phyloP scores from a whole-genome alignment of 371 early-diverging fungal species.

The Coemansia sp. region DNA sequence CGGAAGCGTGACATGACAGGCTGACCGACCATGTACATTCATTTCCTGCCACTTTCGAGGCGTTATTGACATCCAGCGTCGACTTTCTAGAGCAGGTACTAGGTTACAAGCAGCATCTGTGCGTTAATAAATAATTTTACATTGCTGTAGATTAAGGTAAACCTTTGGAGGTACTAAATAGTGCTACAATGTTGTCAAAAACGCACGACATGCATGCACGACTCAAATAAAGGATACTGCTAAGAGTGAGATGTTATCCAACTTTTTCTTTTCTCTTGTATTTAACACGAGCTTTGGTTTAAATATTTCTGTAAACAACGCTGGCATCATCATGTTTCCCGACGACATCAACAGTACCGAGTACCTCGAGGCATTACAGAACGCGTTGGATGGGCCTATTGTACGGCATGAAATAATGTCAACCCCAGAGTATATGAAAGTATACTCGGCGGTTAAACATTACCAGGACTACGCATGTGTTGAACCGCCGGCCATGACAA shows the following conservation, averaged over 20 bases:
- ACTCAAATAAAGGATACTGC: neutral
- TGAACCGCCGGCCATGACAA: neutral
- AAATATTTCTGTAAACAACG: neutral
- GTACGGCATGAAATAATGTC: neutral
- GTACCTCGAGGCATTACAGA: neutral
- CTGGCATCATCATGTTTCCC: neutral
- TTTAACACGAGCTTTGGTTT: neutral
- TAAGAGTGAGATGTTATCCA: neutral
- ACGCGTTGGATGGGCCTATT: neutral
- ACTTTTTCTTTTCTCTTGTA: neutral
- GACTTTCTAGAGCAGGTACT: too few species aligned
- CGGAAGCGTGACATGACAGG: slow-evolving; percentile 89
- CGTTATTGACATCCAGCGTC: too few species aligned
- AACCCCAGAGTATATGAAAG: neutral
- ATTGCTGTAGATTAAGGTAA: too few species aligned
- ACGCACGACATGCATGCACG: neutral
- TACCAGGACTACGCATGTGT: neutral
- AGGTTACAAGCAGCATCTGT: too few species aligned
- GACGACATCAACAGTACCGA: neutral
- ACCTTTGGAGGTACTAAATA: too few species aligned
- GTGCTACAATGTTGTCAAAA: neutral
- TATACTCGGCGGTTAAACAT: neutral
- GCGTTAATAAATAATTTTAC: too few species aligned
- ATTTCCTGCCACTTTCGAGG: neutral
- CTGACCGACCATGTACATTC: slow-evolving; percentile 30